A percentile compares a stretch with the other conserved stretches of the same genome.
Evolutionary conservation across 2,329 filamentous ascomycete species (phyloP).

Genomic region (Epicoccum nigrum): DNA sequence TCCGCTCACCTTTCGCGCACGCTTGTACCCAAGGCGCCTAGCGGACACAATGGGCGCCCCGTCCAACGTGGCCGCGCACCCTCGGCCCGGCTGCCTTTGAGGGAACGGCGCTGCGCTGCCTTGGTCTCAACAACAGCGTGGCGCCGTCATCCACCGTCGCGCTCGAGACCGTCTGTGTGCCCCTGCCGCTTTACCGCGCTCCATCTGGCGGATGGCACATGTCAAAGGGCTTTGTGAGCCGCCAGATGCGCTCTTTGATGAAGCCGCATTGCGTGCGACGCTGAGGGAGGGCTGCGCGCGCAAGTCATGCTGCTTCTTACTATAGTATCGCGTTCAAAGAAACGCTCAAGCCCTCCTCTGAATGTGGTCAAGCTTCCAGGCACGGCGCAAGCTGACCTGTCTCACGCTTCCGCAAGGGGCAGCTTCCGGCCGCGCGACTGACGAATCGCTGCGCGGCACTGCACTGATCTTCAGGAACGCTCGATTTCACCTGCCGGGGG

Average conservation of each 20-base stretch:
- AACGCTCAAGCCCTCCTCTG: constrained; percentile 17
- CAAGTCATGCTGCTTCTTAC: not conserved
- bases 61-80: constrained; percentile 24
- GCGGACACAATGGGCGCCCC: constrained; percentile 10
- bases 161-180: constrained; percentile 13
- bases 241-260: not conserved
- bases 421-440: constrained; percentile 19
- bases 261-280: not conserved
- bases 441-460: constrained; percentile 30
- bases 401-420: constrained; percentile 38
- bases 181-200: constrained; percentile 12
- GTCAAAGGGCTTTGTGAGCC: not conserved
- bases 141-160: constrained; percentile 16
- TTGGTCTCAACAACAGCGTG: constrained; percentile 32
- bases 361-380: constrained; percentile 23
- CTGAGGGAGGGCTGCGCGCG: not conserved
- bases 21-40: constrained; percentile 15
- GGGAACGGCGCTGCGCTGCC: constrained; percentile 26
- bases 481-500: constrained; percentile 24
- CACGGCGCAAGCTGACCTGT: constrained; percentile 28
- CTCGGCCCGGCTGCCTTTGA: constrained; percentile 28
- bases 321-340: constrained; percentile 1
- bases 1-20: constrained; percentile 24
- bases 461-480: constrained; percentile 42
- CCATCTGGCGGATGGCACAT: not conserved